Evolutionary conservation across 192 early-diverging fungal species (phyloP).

Genomic region (Coemansia sp.): DNA sequence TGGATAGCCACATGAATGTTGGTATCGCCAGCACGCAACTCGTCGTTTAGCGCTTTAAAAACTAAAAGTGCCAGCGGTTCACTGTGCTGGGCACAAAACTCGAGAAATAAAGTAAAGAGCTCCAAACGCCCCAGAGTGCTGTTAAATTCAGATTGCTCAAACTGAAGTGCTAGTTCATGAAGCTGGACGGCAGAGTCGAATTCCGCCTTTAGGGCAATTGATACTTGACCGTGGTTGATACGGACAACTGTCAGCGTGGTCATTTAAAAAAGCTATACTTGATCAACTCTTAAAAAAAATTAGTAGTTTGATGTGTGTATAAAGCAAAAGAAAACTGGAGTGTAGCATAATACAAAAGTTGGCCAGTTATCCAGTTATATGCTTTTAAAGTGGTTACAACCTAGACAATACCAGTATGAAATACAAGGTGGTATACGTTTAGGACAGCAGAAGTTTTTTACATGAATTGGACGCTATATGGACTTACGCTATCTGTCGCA

Average conservation of each 20-base stretch:
- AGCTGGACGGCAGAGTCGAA: neutral
- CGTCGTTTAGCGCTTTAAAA: neutral
- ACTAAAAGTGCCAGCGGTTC: neutral
- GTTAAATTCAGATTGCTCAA: neutral
- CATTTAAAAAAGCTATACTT: neutral
- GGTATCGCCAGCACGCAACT: neutral
- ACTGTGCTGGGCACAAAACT: conserved; percentile 1
- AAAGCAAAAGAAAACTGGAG: too few relatives aligned
- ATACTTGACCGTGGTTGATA: neutral
- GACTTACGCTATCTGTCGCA: too few relatives aligned
- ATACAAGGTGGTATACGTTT: too few relatives aligned
- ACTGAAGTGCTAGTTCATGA: neutral
- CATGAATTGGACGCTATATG: too few relatives aligned
- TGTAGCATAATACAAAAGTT: too few relatives aligned
- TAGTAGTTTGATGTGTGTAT: too few relatives aligned
- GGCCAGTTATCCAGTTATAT: too few relatives aligned
- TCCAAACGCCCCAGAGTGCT: neutral
- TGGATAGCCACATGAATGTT: conserved; percentile 12
- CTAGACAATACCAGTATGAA: too few relatives aligned
- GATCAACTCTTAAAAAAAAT: too few relatives aligned
- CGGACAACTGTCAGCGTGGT: neutral
- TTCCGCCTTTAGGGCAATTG: neutral
- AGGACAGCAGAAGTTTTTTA: too few relatives aligned
- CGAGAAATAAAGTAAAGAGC: conserved; percentile 17
- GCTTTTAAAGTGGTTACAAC: too few relatives aligned